Evolutionary conservation across 176 grass and related monocot genomes (phyloP).

Genomic region (Neostapfia colusana): DNA sequence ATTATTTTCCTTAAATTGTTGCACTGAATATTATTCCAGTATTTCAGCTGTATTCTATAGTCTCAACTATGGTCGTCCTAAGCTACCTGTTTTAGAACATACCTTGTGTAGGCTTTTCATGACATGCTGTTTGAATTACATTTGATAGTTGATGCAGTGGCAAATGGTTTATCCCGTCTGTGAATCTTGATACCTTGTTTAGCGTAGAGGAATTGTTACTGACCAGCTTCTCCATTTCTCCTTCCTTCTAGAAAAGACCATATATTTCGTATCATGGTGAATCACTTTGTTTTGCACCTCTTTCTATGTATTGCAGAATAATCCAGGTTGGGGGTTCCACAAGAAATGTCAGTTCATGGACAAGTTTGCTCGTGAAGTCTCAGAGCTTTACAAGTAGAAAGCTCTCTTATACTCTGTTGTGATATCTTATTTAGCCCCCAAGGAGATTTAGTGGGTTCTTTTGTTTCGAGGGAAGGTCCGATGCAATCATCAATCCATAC

Average conservation of each 20-base stretch:
- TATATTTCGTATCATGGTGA: background rate
- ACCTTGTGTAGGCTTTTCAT: background rate
- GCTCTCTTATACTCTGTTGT: slow-evolving; percentile 30
- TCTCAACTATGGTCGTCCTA: slow-evolving; percentile 4
- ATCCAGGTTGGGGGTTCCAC: slow-evolving; percentile 76
- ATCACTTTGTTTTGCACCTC: slow-evolving; percentile 10
- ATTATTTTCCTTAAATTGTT: background rate
- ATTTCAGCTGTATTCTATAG: background rate
- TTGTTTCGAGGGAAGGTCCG: slow-evolving; percentile 17
- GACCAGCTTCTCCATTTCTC: background rate
- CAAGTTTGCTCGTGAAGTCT: slow-evolving; percentile 79
- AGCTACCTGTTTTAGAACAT: background rate
- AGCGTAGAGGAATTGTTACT: slow-evolving; percentile 1
- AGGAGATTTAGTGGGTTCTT: slow-evolving; percentile 25
- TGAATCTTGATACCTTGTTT: background rate
- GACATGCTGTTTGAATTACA: background rate
- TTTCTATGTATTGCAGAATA: slow-evolving; percentile 60
- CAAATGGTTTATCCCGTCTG: background rate
- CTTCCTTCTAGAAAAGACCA: background rate
- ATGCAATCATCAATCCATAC: slow-evolving; percentile 8
- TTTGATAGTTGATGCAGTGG: background rate
- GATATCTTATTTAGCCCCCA: slow-evolving; percentile 35
- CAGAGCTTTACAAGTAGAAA: slow-evolving; percentile 68
- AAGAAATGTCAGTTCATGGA: slow-evolving; percentile 92
- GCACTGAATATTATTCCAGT: background rate